phyloP scores from a whole-genome alignment of 345 rosid genomes.

The Gossypium ekmanianum region DNA sequence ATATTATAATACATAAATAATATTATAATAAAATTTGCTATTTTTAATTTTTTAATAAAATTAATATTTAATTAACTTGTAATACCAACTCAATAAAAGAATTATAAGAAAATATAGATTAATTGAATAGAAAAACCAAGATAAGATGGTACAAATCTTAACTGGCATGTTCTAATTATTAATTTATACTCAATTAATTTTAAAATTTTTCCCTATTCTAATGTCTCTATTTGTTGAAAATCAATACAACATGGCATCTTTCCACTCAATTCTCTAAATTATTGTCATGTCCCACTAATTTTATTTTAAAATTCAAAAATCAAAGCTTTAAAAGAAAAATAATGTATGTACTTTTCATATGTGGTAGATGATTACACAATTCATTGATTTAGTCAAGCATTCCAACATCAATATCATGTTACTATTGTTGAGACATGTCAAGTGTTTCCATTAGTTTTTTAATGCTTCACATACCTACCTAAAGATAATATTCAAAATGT shows the following conservation, averaged over 20 bases:
- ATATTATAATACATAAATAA: no score
- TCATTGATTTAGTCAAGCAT: slow-evolving; percentile 1
- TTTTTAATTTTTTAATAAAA: no score
- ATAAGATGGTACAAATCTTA: no score
- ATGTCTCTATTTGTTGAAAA: not conserved
- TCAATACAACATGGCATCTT: not conserved
- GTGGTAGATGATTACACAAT: not conserved
- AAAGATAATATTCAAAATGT: not conserved
- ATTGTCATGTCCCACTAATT: not conserved
- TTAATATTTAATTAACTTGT: no score
- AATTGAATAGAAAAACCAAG: no score
- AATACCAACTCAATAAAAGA: no score
- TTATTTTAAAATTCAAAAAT: not conserved
- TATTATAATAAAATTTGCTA: no score
- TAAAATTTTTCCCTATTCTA: not conserved
- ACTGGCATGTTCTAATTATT: not conserved
- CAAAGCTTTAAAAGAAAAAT: not conserved
- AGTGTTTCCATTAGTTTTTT: not conserved
- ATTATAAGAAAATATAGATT: no score
- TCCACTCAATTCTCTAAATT: slow-evolving; percentile 1
- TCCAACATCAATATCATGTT: slow-evolving; percentile 9
- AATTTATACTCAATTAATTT: not conserved
- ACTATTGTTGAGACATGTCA: slow-evolving; percentile 1
- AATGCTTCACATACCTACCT: not conserved
- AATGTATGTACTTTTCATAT: no score